Evolutionary conservation across 2,329 filamentous ascomycete genomes (phyloP), one percentile per base, ranked within the genome.

Genomic region (Exophiala mesophila): DNA sequence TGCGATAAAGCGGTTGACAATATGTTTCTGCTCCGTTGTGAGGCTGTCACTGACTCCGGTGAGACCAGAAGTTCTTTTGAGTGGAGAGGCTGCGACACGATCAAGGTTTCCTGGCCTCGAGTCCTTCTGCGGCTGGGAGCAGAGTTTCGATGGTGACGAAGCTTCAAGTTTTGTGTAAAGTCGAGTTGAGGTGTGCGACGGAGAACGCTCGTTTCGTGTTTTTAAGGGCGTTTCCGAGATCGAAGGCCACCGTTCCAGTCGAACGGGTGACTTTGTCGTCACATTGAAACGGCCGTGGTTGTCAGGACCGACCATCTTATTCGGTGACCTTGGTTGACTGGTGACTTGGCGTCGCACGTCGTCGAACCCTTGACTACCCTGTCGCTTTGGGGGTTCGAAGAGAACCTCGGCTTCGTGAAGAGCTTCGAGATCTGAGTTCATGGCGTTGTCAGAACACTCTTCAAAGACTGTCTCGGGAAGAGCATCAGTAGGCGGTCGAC

Each of bases 1-100:
- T 9, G 35, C 26, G 20, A 47, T 35, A 21, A 52, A 54, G 18
- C 35, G 47, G 15, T 18, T 36, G 8, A 54, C 36, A 18, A 52
- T 36, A 5, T 17, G 37, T 30, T 41, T 47, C 35, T 54, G 41
- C 7, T 42, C 39, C 20, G 28, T 12, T n/a, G 36, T 45, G 16
- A 52, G 33, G 29, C 9, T 19, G 7, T 29, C 39, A 8, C 23
- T 18, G 6, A 21, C 20, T 12, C 18, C 32, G n/a, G 19, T 29
- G n/a, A 36, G 50, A 6, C 37, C 30, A 4, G 32, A 34, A 39
- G 36, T 46, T 23, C 48, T 41, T 35, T 46, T 40, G 36, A 48
- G 32, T 4, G 29, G 7, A 12, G 23, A 12, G 6, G 12, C 12
- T 12, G 23, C 7, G 23, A 12, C 23, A 26, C 23, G 23, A 26